Conservation (phyloP, 1,284 basidiomycete genomes). For the Leccinum angustisporum region DNA sequence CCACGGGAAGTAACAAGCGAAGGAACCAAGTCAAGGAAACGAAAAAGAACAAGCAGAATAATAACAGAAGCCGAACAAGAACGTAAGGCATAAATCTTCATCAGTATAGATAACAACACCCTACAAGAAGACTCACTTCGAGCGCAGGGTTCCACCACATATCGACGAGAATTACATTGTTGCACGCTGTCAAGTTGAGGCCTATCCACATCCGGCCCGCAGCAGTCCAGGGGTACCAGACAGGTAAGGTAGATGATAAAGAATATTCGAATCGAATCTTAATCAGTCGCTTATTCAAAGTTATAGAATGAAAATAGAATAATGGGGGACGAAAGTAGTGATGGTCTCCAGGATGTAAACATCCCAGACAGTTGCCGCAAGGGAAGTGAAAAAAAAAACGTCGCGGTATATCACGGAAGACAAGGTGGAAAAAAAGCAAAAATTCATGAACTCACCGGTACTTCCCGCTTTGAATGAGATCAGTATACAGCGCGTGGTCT, state of each 20-base stretch:
- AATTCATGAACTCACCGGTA: conserved; percentile 56
- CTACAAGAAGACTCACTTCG: conserved; percentile 48
- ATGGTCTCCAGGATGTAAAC: not conserved
- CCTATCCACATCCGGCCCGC: conserved; percentile 42
- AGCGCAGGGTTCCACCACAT: conserved; percentile 96
- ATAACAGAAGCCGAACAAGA: not conserved
- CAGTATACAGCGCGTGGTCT: conserved; percentile 71
- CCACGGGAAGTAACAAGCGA: not conserved
- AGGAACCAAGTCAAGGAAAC: not conserved
- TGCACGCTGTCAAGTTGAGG: conserved; percentile 92
- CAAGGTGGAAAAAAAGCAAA: not conserved
- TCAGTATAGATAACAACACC: conserved; percentile 12
- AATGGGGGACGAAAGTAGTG: not conserved
- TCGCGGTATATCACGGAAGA: not conserved
- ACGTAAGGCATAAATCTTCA: conserved; percentile 1
- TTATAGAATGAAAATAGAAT: not conserved
- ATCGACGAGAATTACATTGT: conserved; percentile 90
- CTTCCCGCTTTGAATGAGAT: conserved; percentile 97
- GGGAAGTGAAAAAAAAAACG: not conserved
- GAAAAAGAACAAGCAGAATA: not conserved
- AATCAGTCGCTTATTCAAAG: conserved; percentile 16
- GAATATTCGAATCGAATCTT: conserved; percentile 3
- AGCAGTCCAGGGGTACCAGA: not conserved
- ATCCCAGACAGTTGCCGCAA: not conserved
- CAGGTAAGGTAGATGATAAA: not conserved